Evolutionary conservation across 805 yeast species (phyloP).

Genomic region (Schwanniomyces vanrijiae): DNA sequence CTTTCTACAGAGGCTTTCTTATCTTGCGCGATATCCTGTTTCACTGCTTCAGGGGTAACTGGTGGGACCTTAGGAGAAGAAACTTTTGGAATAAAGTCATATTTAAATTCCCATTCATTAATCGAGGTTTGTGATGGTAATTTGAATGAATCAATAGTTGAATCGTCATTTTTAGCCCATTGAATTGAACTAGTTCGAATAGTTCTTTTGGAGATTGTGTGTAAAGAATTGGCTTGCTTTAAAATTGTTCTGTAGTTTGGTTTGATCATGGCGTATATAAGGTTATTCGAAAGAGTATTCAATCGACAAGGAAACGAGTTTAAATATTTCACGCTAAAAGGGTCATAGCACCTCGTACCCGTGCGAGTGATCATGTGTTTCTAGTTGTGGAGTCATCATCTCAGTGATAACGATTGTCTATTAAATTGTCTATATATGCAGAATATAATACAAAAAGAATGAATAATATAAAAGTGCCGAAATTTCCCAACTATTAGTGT

Average conservation of each 20-base stretch:
- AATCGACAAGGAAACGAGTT: neutral
- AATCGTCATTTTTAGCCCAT: constrained; percentile 53
- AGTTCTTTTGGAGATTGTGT: constrained; percentile 1
- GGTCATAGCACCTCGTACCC: neutral
- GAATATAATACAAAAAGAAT: neutral
- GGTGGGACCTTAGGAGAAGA: constrained; percentile 45
- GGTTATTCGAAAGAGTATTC: neutral
- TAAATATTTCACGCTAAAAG: neutral
- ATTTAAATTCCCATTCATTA: constrained; percentile 51
- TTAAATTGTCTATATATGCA: neutral
- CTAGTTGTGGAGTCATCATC: neutral
- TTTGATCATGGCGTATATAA: neutral
- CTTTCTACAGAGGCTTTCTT: constrained; percentile 37
- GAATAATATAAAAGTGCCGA: neutral
- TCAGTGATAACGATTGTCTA: neutral
- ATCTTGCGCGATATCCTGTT: constrained; percentile 47
- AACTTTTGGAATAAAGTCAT: constrained; percentile 44
- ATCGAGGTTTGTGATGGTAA: constrained; percentile 48
- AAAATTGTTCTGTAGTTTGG: neutral
- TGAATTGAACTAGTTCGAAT: constrained; percentile 3
- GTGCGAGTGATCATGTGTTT: neutral
- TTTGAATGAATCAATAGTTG: constrained; percentile 58
- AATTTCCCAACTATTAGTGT: neutral
- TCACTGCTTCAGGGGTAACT: constrained; percentile 47
- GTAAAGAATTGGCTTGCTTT: neutral